phyloP scores from a whole-genome alignment of 73 alveolate species.

The Effrenium voratum region DNA sequence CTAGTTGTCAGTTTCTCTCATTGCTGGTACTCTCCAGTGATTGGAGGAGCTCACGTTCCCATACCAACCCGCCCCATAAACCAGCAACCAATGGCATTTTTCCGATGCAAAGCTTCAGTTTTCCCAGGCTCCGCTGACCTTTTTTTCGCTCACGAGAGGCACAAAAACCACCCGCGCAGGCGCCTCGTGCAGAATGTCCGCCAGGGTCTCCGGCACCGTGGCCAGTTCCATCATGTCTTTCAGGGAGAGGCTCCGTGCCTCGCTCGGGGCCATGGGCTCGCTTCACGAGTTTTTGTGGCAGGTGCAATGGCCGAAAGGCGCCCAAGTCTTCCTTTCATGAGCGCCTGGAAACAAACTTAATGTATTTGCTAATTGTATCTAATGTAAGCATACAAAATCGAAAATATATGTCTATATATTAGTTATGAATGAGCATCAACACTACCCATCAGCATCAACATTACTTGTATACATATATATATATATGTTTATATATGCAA shows the following conservation, averaged over 20 bases:
- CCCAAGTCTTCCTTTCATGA: not conserved
- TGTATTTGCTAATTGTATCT: not conserved
- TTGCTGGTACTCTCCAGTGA: too few species aligned
- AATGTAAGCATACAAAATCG: not conserved
- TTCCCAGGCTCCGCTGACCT: too few species aligned
- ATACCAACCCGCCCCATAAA: not conserved
- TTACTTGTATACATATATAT: not conserved
- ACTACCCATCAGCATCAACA: not conserved
- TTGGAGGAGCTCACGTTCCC: not conserved
- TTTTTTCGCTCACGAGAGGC: too few species aligned
- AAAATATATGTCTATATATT: not conserved
- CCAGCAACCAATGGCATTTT: too few species aligned
- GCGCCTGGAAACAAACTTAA: not conserved
- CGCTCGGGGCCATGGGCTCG: not conserved
- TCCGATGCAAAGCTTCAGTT: too few species aligned
- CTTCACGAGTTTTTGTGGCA: not conserved
- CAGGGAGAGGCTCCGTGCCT: slow-evolving; percentile 89
- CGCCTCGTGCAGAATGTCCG: slow-evolving; percentile 74
- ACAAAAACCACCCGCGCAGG: too few species aligned
- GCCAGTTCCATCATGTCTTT: slow-evolving; percentile 83
- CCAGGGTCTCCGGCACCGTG: slow-evolving; percentile 19
- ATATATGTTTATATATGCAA: not conserved
- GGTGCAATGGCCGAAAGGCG: not conserved
- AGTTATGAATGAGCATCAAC: not conserved
- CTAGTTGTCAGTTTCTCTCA: too few species aligned